Evolutionary conservation across 352 stramenopile species (phyloP), one percentile per base, ranked within the genome.

Genomic region (Globisporangium spinosum): DNA sequence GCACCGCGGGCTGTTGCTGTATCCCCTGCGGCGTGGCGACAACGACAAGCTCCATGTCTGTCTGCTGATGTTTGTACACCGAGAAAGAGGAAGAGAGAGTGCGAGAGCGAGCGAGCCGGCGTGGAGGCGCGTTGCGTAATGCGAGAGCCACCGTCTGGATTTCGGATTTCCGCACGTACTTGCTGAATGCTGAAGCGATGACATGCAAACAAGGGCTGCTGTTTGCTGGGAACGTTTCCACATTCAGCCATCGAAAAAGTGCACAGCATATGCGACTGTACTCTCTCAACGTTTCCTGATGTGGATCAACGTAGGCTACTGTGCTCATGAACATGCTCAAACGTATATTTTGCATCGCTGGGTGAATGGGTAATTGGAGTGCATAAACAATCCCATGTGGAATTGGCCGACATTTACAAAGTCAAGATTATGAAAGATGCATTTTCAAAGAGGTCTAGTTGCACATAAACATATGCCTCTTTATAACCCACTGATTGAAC

Each of bases 1-100:
- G 9, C 32, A 13, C 23, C 2, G 25, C 3, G 27, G 35, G 54
- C 27, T 49, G 38, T 45, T 45, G 38, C 13, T 45, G 38, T 32
- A 32, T 32, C 29, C 7, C 4, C 17, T 49, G 55, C 10, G 22
- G n/a, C 56, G 56, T 47, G 29, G 17, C 15, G 43, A 47, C 56
- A 32, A 61, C 56, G n/a, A 61, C 56, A 27, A 20, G 20, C 54
- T 59, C 23, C 49, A 56, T 56, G 49, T 27, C 20, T 61, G 6
- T 7, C 53, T 57, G 22, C 55, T 45, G 22, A 13, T 25, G 38
- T 10, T 15, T 43, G 35, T 15, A 5, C 56, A 62, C 56, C 56
- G 32, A 62, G 32, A 62, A 17, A 43, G 27, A 58, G 51, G 2
- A 10, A 38, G 22, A 58, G 49, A 32, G 23, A 59, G 54, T 2